A percentile compares a stretch with the other conserved stretches of the same genome.
Conservation (phyloP, 2,329 filamentous ascomycete genomes). For the Xylaria sp. region DNA sequence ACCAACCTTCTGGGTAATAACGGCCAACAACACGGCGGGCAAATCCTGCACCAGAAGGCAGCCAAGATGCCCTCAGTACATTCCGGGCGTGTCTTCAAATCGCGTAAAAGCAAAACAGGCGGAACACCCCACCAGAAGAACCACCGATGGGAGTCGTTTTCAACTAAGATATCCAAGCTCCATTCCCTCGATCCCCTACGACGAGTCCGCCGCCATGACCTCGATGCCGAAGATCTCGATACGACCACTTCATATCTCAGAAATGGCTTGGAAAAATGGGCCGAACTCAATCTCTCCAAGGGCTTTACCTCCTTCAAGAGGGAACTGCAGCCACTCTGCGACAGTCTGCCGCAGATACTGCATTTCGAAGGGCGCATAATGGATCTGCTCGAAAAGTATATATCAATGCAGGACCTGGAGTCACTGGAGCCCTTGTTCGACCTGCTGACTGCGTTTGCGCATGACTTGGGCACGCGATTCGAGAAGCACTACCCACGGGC, state of each 20-base stretch:
- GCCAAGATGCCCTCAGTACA: slow-evolving; percentile 70
- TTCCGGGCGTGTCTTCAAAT: slow-evolving; percentile 75
- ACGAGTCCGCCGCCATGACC: slow-evolving; percentile 84
- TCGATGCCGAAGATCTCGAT: slow-evolving; percentile 81
- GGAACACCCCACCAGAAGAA: slow-evolving; percentile 81
- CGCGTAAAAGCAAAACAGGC: slow-evolving; percentile 72
- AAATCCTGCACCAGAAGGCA: slow-evolving; percentile 34
- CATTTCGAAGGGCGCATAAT: slow-evolving; percentile 91
- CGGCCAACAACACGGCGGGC: slow-evolving; percentile 29
- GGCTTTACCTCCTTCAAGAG: slow-evolving; percentile 81
- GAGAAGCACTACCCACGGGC: slow-evolving; percentile 86
- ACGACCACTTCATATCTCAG: slow-evolving; percentile 88
- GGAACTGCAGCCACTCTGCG: slow-evolving; percentile 80
- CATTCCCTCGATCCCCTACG: slow-evolving; percentile 91
- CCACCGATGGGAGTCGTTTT: slow-evolving; percentile 92
- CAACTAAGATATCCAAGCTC: slow-evolving; percentile 87
- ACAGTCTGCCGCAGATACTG: slow-evolving; percentile 90
- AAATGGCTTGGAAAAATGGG: slow-evolving; percentile 86
- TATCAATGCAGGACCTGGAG: slow-evolving; percentile 80
- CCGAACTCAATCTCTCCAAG: slow-evolving; percentile 88
- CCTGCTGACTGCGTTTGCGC: slow-evolving; percentile 92
- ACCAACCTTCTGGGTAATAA: slow-evolving; percentile 20
- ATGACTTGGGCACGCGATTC: slow-evolving; percentile 87
- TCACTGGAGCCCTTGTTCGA: slow-evolving; percentile 87
- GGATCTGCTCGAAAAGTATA: slow-evolving; percentile 77